Evolutionary conservation across 2,329 filamentous ascomycete species (phyloP).

Genomic region (Venturiaceae sp.): DNA sequence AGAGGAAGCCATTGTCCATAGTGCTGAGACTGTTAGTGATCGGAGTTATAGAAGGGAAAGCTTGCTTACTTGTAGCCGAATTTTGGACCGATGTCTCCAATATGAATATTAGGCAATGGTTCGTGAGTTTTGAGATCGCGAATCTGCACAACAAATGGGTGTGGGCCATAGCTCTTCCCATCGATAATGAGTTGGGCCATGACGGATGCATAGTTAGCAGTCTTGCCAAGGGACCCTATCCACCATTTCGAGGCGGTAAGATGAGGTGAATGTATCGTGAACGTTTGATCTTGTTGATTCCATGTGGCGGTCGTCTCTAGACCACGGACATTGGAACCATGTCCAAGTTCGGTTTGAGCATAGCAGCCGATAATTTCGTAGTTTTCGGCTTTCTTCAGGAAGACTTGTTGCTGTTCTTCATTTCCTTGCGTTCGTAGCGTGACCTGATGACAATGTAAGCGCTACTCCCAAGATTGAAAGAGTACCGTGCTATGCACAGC

Average conservation of each 20-base stretch:
- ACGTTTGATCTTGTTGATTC: constrained; percentile 64
- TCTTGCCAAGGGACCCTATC: constrained; percentile 69
- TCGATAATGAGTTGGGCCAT: constrained; percentile 66
- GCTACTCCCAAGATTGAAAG: constrained; percentile 7
- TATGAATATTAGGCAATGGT: constrained; percentile 58
- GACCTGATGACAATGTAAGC: constrained; percentile 30
- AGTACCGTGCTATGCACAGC: constrained; percentile 24
- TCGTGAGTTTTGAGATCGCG: constrained; percentile 60
- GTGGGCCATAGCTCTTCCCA: constrained; percentile 53
- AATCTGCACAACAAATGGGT: constrained; percentile 71
- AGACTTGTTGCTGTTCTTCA: constrained; percentile 63
- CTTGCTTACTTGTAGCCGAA: constrained; percentile 59
- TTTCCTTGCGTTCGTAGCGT: constrained; percentile 64
- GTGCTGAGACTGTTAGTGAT: constrained; percentile 37
- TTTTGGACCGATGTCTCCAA: constrained; percentile 74
- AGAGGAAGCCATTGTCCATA: constrained; percentile 73
- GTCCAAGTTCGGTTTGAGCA: constrained; percentile 70
- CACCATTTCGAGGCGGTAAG: constrained; percentile 76
- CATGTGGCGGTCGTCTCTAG: constrained; percentile 65
- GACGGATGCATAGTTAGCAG: constrained; percentile 68
- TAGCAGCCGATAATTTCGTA: constrained; percentile 73
- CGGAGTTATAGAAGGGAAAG: neutral
- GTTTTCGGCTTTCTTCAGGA: constrained; percentile 56
- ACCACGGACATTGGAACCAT: constrained; percentile 69
- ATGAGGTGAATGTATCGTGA: constrained; percentile 62